Base-by-base conservation (phyloP, 257 asterid genomes). In the Cordia subcordata region DNA sequence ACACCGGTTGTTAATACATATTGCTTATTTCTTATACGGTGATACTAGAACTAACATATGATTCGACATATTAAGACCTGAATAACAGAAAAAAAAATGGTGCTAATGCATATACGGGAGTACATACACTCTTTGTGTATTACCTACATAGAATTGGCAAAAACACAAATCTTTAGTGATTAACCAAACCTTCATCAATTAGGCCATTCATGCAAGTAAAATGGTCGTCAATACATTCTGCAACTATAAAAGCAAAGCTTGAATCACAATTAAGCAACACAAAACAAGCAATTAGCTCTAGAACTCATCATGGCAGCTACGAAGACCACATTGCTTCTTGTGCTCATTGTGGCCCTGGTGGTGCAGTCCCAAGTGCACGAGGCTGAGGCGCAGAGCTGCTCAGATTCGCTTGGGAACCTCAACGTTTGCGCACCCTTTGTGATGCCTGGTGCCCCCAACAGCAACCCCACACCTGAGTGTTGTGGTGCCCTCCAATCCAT, bases 361-460 rank as follows among this genome's bases (percentile, higher is more conserved):
- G 62, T 71, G 52, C 50, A 70, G 33, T 70, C 61, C 37, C 68
- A 56, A 11, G 46, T 22, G 55, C 68, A 37, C 4, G 64, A 57
- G 49, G 49, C 81, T 46, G 72, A 64, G 67, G 73, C 70, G 14
- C 69, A 61, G 14, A 72, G 61, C 8, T 85, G 93, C 71, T 46
- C 90, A 2, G 4, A 65, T 11, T 21, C 87, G 6, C 72, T 86
- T 1, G 57, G 79, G 0, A 68, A 56, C 57, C 79, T 82, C 59
- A 82, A 75, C 10, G 73, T 68, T 13, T 82, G 90, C 17, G 73
- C 80, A 16, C 77, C 79, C 11, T 79, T 67, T 12, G 82, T 77
- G 58, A 65, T 66, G 37, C 71, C 79, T 11, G 78, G 76, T 13
- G 12, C 60, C 1, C 15, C 60, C 3, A 56, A 52, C 38, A 18